Evolutionary conservation across 2,329 filamentous ascomycete genomes (phyloP).

Genomic region (Fusarium euwallaceae): DNA sequence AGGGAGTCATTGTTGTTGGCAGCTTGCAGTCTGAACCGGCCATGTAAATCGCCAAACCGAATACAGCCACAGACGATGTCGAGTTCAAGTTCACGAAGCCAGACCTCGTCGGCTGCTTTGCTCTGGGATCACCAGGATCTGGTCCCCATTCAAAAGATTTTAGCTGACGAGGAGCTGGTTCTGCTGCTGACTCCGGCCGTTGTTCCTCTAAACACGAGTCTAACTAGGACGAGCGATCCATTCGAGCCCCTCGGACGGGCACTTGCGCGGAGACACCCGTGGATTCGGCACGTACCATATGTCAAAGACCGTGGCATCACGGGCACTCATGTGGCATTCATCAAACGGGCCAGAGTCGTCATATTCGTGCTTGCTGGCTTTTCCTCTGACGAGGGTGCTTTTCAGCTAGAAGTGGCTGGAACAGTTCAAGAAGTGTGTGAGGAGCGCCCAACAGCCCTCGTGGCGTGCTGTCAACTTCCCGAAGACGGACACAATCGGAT

Average conservation of each 20-base stretch:
- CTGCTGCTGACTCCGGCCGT: constrained; percentile 72
- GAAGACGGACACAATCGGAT: constrained; percentile 50
- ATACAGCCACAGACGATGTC: constrained; percentile 41
- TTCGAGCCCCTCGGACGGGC: constrained; percentile 79
- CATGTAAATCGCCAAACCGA: constrained; percentile 39
- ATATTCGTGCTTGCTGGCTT: constrained; percentile 71
- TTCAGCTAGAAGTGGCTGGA: constrained; percentile 66
- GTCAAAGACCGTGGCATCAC: constrained; percentile 74
- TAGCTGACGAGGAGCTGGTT: constrained; percentile 66
- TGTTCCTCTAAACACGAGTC: constrained; percentile 58
- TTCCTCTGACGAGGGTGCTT: constrained; percentile 60
- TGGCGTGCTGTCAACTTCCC: constrained; percentile 63
- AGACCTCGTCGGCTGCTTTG: constrained; percentile 44
- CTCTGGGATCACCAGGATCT: constrained; percentile 60
- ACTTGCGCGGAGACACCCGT: constrained; percentile 69
- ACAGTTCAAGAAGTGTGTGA: constrained; percentile 59
- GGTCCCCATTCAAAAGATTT: constrained; percentile 61
- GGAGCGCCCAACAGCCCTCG: constrained; percentile 63
- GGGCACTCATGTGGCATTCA: constrained; percentile 71
- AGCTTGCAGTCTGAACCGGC: constrained; percentile 20
- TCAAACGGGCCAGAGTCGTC: constrained; percentile 70
- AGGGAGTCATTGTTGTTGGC: constrained; percentile 18
- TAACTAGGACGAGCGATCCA: constrained; percentile 68
- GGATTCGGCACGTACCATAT: constrained; percentile 80
- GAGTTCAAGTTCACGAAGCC: constrained; percentile 22